Evolutionary conservation across 805 yeast species (phyloP), one percentile per base, ranked within the genome.

Genomic region (Saccharomyces kudriavzevii): DNA sequence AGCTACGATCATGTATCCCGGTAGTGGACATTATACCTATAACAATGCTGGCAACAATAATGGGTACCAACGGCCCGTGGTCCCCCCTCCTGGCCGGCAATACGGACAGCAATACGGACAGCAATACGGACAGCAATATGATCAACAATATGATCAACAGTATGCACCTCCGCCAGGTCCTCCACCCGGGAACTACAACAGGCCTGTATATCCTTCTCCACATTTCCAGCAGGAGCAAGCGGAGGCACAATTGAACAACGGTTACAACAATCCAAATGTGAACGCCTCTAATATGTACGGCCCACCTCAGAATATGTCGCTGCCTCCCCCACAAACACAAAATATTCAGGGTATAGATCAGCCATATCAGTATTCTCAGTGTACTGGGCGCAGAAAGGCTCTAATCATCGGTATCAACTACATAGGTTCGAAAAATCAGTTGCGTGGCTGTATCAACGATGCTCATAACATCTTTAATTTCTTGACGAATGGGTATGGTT

Each of bases 381-480:
- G 91, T 73, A 71, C 79, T 4, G 95, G 96, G 13, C 74, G 76
- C 31, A 78, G 82, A 56, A 89, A 88, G 69, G 96, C 96, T 1
- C 66, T 89, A 52, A 64, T 87, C 49, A 76, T 89, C 53, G 96
- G 96, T 11, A 83, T 85, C 67, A 89, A 89, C 70, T 89, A 89
- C 69, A 74, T 80, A 56, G 90, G 90, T 5, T 70, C 84, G 3
- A 68, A 66, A 49, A 84, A 81, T 62, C 79, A 76, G 56, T 70
- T 89, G 48, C 74, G 82, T 47, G 96, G 96, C 1, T 88, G 96
- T 67, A 85, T 89, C 63, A 89, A 89, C 63, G 96, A 88, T 68
- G 89, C 77, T 17, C 69, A 76, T 50, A 80, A 79, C 69, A 78
- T 80, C 75, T 72, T 68, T 60, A 60, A 66, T 30, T 77, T 77